Percentiles rank a stretch among this genome's conserved stretches.
phyloP scores from a whole-genome alignment of 2,329 filamentous ascomycete genomes.

The Chaetomium sp. region DNA sequence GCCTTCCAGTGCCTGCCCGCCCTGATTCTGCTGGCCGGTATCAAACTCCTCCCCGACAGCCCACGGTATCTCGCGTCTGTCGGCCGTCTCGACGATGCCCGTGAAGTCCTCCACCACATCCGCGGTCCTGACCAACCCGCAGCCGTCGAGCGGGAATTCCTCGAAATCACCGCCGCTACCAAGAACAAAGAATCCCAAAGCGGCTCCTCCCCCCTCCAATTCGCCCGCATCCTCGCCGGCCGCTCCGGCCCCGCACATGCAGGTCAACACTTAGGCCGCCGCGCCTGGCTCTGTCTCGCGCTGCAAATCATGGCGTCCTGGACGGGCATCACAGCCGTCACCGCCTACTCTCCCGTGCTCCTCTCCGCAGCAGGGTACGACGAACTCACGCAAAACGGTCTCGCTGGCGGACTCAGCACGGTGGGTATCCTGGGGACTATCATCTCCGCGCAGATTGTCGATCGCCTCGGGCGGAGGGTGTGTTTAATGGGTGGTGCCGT shows the following conservation, averaged over 20 bases:
- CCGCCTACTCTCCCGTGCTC: slow-evolving; percentile 32
- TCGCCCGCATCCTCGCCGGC: slow-evolving; percentile 32
- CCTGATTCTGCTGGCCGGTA: slow-evolving; percentile 32
- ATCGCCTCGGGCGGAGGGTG: slow-evolving; percentile 38
- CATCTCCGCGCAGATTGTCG: slow-evolving; percentile 44
- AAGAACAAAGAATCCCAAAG: slow-evolving; percentile 29
- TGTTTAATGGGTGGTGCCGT: slow-evolving; percentile 36
- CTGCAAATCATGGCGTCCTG: slow-evolving; percentile 39
- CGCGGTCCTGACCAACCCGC: slow-evolving; percentile 31
- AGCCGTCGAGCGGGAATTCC: slow-evolving; percentile 33
- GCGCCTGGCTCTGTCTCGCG: slow-evolving; percentile 34
- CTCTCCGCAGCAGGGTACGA: slow-evolving; percentile 30
- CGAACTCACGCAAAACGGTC: slow-evolving; percentile 37
- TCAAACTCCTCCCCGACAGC: slow-evolving; percentile 40
- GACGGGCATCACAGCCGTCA: slow-evolving; percentile 39
- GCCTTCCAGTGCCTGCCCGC: slow-evolving; percentile 38
- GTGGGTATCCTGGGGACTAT: slow-evolving; percentile 46
- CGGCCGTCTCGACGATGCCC: slow-evolving; percentile 28
- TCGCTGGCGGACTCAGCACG: slow-evolving; percentile 46
- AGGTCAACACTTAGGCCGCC: slow-evolving; percentile 34
- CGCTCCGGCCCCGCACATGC: slow-evolving; percentile 20
- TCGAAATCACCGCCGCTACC: slow-evolving; percentile 36
- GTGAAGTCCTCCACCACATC: slow-evolving; percentile 27
- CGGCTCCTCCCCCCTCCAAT: slow-evolving; percentile 30
- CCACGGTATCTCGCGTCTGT: slow-evolving; percentile 31